A percentile compares a stretch with the other conserved stretches of the same genome.
These are phyloP conservation scores for Hypoxylon trugodes DNA, from an alignment of 495 filamentous ascomycete species.

Conservation along the genomic window DNA sequence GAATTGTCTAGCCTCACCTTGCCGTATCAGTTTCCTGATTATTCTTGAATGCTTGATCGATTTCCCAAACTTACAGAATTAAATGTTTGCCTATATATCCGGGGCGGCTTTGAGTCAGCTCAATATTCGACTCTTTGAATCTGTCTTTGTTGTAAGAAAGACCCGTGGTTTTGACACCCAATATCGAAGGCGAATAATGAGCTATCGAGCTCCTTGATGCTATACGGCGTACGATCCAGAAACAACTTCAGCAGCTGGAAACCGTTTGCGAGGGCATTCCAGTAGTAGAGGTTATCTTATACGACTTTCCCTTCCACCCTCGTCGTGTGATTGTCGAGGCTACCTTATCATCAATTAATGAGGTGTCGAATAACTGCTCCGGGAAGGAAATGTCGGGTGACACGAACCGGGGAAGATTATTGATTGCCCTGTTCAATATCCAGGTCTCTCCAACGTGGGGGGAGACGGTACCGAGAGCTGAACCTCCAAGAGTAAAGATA, in stretches of 20 bases:
- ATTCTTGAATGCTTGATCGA: neutral
- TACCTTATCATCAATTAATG: neutral
- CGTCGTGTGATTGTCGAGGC: too few species aligned
- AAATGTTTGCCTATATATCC: neutral
- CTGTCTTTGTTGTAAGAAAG: neutral
- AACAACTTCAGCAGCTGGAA: too few species aligned
- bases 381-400: neutral
- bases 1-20: slow-evolving; percentile 1
- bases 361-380: neutral
- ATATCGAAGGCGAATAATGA: too few species aligned
- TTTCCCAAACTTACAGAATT: neutral
- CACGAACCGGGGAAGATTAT: neutral
- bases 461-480: neutral
- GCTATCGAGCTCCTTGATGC: too few species aligned
- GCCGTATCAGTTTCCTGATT: neutral
- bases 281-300: too few species aligned
- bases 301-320: too few species aligned
- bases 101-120: neutral
- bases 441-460: neutral
- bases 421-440: neutral
- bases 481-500: neutral
- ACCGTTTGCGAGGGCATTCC: too few species aligned
- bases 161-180: neutral
- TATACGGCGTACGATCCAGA: too few species aligned
- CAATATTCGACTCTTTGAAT: neutral